phyloP scores from a whole-genome alignment of 2,329 filamentous ascomycete species.

The Fusarium irregulare region DNA sequence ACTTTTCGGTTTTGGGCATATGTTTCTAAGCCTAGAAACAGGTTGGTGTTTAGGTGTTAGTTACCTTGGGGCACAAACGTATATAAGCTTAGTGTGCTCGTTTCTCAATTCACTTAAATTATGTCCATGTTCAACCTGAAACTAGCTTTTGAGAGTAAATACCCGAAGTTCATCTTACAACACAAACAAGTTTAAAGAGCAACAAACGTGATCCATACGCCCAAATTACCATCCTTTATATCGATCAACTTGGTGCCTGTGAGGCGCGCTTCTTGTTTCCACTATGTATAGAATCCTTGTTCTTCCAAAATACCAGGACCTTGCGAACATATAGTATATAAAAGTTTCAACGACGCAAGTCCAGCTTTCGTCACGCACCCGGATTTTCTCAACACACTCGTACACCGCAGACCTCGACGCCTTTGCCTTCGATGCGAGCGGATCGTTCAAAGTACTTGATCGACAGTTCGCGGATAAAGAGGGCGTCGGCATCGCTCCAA shows the following conservation, averaged over 20 bases:
- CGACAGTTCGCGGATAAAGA: conserved; percentile 73
- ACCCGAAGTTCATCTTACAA: neutral
- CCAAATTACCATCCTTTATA: conserved; percentile 4
- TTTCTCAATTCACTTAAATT: conserved; percentile 11
- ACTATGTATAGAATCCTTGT: conserved; percentile 20
- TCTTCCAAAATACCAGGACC: conserved; percentile 10
- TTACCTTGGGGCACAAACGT: conserved; percentile 16
- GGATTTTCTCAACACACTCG: conserved; percentile 66
- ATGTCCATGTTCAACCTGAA: neutral
- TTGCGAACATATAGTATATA: conserved; percentile 36
- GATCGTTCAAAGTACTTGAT: conserved; percentile 73
- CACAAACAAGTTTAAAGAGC: neutral
- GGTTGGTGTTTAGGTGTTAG: conserved; percentile 33
- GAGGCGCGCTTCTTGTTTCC: conserved; percentile 31
- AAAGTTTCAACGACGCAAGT: conserved; percentile 39
- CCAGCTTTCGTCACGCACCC: conserved; percentile 40
- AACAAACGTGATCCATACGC: neutral
- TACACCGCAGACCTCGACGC: conserved; percentile 80
- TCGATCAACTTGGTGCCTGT: conserved; percentile 14
- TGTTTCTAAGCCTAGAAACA: conserved; percentile 32
- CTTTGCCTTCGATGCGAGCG: conserved; percentile 73
- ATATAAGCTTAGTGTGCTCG: conserved; percentile 28
- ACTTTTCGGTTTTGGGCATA: conserved; percentile 21
- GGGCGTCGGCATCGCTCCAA: conserved; percentile 78
- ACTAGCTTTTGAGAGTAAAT: neutral